A percentile compares a stretch with the other conserved stretches of the same genome.
phyloP scores from a whole-genome alignment of 352 stramenopile species.

The Aphanomyces invadans region DNA sequence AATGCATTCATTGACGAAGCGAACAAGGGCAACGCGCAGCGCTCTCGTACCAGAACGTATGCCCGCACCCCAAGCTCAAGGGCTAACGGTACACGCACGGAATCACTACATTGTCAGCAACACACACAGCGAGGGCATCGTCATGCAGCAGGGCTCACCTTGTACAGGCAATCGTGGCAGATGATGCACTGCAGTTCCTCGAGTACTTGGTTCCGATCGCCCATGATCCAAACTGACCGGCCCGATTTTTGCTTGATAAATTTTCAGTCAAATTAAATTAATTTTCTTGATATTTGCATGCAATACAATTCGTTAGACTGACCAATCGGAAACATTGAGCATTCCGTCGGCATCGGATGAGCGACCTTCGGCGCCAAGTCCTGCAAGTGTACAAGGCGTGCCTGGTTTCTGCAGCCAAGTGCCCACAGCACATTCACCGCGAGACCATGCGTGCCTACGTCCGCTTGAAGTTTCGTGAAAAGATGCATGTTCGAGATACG shows the following conservation, averaged over 20 bases:
- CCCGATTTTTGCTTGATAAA: too few species aligned
- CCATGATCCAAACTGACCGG: slow-evolving; percentile 17
- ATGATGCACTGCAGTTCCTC: slow-evolving; percentile 22
- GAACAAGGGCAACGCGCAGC: not conserved
- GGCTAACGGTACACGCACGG: slow-evolving; percentile 3
- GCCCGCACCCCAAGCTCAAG: slow-evolving; percentile 3
- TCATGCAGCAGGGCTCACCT: not conserved
- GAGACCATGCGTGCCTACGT: slow-evolving; percentile 81
- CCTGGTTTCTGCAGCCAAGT: slow-evolving; percentile 61
- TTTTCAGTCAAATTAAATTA: too few species aligned
- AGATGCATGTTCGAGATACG: slow-evolving; percentile 41
- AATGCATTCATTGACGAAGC: not conserved
- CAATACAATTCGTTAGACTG: not conserved
- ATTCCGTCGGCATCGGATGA: slow-evolving; percentile 4
- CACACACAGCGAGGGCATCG: not conserved
- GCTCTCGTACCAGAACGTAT: slow-evolving; percentile 18
- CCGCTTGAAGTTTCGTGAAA: slow-evolving; percentile 65
- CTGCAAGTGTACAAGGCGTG: slow-evolving; percentile 63
- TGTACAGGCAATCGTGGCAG: slow-evolving; percentile 21
- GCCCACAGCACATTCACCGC: slow-evolving; percentile 69
- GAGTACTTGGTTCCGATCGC: slow-evolving; percentile 4
- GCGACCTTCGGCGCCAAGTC: slow-evolving; percentile 34
- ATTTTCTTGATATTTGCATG: not conserved
- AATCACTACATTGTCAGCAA: not conserved
- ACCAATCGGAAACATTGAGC: not conserved